Conservation (phyloP, 805 yeast genomes). For the Cephaloascus albidus region DNA sequence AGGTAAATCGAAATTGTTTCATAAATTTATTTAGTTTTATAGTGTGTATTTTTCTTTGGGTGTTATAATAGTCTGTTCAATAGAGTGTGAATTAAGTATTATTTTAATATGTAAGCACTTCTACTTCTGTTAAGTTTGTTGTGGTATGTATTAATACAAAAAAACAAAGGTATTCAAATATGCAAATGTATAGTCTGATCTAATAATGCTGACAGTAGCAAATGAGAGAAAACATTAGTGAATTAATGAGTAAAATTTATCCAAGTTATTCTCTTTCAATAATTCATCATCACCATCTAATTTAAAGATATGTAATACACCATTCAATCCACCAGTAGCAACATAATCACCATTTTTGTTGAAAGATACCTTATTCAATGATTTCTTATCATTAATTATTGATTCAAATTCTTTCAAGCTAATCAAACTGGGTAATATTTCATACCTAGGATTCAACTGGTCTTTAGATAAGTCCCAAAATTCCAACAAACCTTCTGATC, state of each 20-base stretch:
- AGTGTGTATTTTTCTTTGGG: too few relatives aligned
- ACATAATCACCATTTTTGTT: constrained; percentile 3
- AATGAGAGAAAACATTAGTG: too few relatives aligned
- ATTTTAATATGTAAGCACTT: too few relatives aligned
- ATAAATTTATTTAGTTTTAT: constrained; percentile 10
- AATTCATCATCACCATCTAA: not conserved
- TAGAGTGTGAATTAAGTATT: not conserved
- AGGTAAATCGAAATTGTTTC: constrained; percentile 29
- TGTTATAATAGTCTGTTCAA: too few relatives aligned
- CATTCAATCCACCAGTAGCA: constrained; percentile 12
- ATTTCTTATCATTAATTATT: not conserved
- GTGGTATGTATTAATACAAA: too few relatives aligned
- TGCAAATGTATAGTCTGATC: too few relatives aligned
- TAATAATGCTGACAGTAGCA: too few relatives aligned
- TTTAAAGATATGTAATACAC: constrained; percentile 7
- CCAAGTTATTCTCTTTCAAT: not conserved
- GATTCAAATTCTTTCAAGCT: not conserved
- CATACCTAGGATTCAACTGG: not conserved
- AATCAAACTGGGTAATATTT: not conserved
- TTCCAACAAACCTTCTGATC: constrained; percentile 18
- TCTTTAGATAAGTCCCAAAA: constrained; percentile 26
- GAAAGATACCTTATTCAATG: constrained; percentile 4
- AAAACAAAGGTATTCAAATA: too few relatives aligned
- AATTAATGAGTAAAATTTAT: not conserved
- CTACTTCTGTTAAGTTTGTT: too few relatives aligned